Evolutionary conservation across 1,284 basidiomycete genomes (phyloP).

Genomic region (Ganoderma sinense): DNA sequence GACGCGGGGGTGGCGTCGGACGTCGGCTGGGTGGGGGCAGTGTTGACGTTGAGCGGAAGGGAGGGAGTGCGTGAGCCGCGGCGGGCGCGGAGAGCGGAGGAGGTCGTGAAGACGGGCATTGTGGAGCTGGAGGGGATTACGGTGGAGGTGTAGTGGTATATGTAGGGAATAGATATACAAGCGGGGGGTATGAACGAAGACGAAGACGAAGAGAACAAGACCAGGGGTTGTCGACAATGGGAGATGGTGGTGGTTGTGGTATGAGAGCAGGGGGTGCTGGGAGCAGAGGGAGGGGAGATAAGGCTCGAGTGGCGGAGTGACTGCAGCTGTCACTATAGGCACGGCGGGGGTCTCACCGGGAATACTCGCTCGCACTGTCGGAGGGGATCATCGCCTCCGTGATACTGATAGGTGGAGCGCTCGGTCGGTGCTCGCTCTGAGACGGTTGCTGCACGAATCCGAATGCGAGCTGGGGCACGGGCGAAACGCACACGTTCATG

Average conservation of each 20-base stretch:
- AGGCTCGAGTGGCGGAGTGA: slow-evolving; percentile 12
- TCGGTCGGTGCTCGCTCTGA: slow-evolving; percentile 9
- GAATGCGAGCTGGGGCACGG: slow-evolving; percentile 9
- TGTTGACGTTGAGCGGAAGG: slow-evolving; percentile 8
- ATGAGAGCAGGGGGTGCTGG: slow-evolving; percentile 15
- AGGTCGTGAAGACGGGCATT: slow-evolving; percentile 28
- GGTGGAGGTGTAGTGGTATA: slow-evolving; percentile 5
- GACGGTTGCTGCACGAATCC: neutral
- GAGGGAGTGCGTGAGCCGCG: slow-evolving; percentile 22
- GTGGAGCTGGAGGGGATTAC: slow-evolving; percentile 10
- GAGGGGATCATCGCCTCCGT: slow-evolving; percentile 27
- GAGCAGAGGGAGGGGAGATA: slow-evolving; percentile 21
- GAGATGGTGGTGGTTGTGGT: slow-evolving; percentile 19
- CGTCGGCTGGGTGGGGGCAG: slow-evolving; percentile 2
- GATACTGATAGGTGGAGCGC: slow-evolving; percentile 24
- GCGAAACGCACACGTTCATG: slow-evolving; percentile 14
- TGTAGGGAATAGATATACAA: slow-evolving; percentile 1
- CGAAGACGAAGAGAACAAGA: slow-evolving; percentile 3
- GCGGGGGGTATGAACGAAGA: slow-evolving; percentile 5
- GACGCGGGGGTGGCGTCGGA: neutral
- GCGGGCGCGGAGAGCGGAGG: slow-evolving; percentile 27
- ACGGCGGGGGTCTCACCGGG: slow-evolving; percentile 17
- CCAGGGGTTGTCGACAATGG: slow-evolving; percentile 14
- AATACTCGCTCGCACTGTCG: slow-evolving; percentile 4
- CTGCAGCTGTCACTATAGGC: slow-evolving; percentile 5